These are phyloP conservation scores for Eucalyptus cloeziana DNA, from an alignment of 345 rosid genomes.

Conservation along the genomic window DNA sequence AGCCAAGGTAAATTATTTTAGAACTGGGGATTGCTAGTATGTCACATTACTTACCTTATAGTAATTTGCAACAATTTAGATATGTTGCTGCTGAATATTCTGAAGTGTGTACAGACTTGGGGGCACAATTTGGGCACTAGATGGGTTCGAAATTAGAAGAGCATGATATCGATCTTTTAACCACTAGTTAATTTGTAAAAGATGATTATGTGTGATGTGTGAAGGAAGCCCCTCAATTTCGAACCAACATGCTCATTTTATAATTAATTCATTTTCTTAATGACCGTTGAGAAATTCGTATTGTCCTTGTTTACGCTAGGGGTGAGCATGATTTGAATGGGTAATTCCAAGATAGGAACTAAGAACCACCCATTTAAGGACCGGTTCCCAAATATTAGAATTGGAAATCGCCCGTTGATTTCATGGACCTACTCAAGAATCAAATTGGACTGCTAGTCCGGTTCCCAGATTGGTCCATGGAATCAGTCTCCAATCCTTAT, in stretches of 20 bases:
- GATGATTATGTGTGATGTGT: background rate
- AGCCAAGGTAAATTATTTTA: background rate
- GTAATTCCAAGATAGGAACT: no score
- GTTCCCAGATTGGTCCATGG: accelerated
- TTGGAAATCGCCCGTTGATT: no score
- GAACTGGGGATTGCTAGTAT: background rate
- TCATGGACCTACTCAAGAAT: accelerated
- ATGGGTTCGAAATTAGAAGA: background rate
- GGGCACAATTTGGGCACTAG: background rate
- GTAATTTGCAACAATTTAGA: background rate
- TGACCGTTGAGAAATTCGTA: background rate
- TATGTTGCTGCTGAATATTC: background rate
- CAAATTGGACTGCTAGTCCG: accelerated
- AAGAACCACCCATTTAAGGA: no score
- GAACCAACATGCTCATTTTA: background rate
- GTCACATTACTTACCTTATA: background rate
- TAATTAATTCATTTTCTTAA: background rate
- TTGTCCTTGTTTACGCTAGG: background rate
- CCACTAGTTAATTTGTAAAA: background rate
- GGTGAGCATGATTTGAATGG: accelerated
- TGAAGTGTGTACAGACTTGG: background rate
- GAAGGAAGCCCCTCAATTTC: background rate
- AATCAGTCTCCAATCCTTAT: no score
- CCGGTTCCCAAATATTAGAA: accelerated
- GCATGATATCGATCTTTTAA: background rate